Evolutionary conservation across 2,329 filamentous ascomycete genomes (phyloP).

Genomic region (Claviceps capensis): DNA sequence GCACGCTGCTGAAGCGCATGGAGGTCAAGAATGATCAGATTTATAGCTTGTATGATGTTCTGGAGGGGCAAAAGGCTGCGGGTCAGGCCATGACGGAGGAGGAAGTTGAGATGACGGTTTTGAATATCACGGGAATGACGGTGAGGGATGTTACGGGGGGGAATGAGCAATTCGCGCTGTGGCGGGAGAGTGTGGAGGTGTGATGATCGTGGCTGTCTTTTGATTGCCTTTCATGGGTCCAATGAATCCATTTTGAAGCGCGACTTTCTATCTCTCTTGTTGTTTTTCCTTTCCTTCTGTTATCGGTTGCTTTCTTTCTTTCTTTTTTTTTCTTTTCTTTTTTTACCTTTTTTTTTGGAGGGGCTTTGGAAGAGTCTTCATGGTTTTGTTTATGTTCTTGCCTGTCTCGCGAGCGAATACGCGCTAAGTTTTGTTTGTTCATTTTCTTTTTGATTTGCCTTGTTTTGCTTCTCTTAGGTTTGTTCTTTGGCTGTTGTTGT

Average conservation of each 20-base stretch:
- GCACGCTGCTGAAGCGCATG: conserved; percentile 45
- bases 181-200: conserved; percentile 16
- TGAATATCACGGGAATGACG: conserved; percentile 36
- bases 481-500: not conserved
- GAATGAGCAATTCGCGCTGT: conserved; percentile 25
- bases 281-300: not conserved
- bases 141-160: conserved; percentile 24
- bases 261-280: not conserved
- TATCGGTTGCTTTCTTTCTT: not conserved
- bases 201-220: not conserved
- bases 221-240: no score
- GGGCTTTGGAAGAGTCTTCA: no score
- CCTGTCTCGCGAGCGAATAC: not conserved
- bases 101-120: conserved; percentile 50
- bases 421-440: not conserved
- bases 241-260: not conserved
- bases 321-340: no score
- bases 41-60: conserved; percentile 70
- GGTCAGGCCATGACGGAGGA: conserved; percentile 49
- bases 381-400: not conserved
- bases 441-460: not conserved
- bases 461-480: no score
- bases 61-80: conserved; percentile 61
- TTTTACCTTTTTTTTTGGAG: no score
- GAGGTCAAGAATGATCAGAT: conserved; percentile 68